Evolutionary conservation across 106 monocot genomes (phyloP), one percentile per base, ranked within the genome.

Genomic region (Allium fistulosum): DNA sequence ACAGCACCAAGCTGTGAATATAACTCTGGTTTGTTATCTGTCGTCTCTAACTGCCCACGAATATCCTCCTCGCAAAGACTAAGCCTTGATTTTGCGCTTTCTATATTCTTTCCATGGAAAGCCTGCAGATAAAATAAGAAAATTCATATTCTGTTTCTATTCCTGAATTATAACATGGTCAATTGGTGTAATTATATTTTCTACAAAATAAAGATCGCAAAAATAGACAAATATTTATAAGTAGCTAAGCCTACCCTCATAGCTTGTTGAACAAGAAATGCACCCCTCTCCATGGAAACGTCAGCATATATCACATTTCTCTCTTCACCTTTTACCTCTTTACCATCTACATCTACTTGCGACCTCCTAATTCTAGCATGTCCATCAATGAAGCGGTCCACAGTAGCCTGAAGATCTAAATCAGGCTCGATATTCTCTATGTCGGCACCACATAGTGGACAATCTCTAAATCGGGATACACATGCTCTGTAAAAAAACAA

Each of bases 221-320:
- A 49, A 48, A 10, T 13, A 57, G 52, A 12, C 5, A 17, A 59
- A 15, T 45, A 74, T 51, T 11, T 46, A 45, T n/a, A 58, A 49
- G 48, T 17, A 53, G n/a, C 6, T 9, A 68, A 66, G 71, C 89
- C 68, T 47, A 97, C 97, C 76, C 84, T 83, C 97, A 97, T 97
- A 73, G 97, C 97, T 83, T 97, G 97, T 76, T 97, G 97, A 49
- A 97, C 89, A 65, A 97, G 66, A 75, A 97, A 97, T 67, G 97
- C 81, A 70, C 92, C 97, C 48, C 89, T 80, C 68, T 97, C 92
- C 80, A 97, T 81, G 17, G 97, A 97, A 75, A 97, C 84, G 79
- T 97, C 92, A 12, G 77, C 97, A 81, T 97, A 97, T 59, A 90
- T 92, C 15, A 97, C 92, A 64, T 82, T 87, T 64, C 77, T 82